Evolutionary conservation across 2,329 filamentous ascomycete genomes (phyloP).

Genomic region (Fusarium chlamydosporum): DNA sequence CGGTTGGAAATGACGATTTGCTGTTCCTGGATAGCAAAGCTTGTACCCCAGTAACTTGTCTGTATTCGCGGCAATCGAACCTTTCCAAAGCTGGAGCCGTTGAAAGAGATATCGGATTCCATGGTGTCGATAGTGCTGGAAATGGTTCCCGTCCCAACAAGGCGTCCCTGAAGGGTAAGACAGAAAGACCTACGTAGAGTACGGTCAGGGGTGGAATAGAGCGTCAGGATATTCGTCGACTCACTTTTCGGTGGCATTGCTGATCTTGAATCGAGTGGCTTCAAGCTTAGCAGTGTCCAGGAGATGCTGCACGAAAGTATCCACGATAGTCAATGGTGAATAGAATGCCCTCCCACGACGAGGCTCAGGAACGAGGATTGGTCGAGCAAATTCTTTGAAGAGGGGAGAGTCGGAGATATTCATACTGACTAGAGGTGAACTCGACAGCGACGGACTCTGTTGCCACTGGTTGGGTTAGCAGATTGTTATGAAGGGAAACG

Average conservation of each 20-base stretch:
- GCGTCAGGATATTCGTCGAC: background rate
- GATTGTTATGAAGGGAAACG: background rate
- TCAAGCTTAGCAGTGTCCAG: constrained; percentile 50
- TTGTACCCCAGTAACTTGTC: constrained; percentile 50
- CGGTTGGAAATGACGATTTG: constrained; percentile 51
- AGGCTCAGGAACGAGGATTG: constrained; percentile 31
- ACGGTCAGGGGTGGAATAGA: background rate
- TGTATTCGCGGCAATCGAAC: constrained; percentile 51
- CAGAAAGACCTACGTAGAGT: constrained; percentile 49
- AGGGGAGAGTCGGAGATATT: constrained; percentile 46
- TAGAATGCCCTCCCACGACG: constrained; percentile 2
- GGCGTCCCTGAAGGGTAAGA: constrained; percentile 51
- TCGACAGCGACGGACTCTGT: background rate
- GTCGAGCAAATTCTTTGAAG: constrained; percentile 49
- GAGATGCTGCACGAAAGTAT: constrained; percentile 51
- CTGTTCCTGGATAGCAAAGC: constrained; percentile 50
- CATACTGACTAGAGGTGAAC: constrained; percentile 31
- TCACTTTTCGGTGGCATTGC: constrained; percentile 52
- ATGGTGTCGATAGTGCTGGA: constrained; percentile 52
- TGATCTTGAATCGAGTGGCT: constrained; percentile 52
- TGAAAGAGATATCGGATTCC: constrained; percentile 52
- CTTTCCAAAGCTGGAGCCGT: constrained; percentile 51
- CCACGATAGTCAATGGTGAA: constrained; percentile 42
- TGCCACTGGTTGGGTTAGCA: background rate
- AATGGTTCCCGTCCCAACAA: constrained; percentile 52